These are phyloP conservation scores for Coemansia brasiliensis DNA, from an alignment of 192 early-diverging fungal species.

Conservation along the genomic window DNA sequence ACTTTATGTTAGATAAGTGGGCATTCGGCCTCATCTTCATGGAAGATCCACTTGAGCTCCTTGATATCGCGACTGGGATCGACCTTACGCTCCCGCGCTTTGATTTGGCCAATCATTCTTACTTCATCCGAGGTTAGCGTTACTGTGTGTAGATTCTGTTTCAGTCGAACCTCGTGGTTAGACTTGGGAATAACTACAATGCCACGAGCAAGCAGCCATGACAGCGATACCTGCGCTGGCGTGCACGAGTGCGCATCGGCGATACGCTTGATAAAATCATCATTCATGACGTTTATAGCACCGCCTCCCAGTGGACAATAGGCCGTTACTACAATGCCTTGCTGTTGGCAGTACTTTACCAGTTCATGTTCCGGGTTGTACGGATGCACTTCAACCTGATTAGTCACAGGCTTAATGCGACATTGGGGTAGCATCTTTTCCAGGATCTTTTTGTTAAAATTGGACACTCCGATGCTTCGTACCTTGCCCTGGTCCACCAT, in stretches of 20 bases:
- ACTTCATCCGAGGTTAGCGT: slow-evolving; percentile 37
- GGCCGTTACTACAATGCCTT: slow-evolving; percentile 75
- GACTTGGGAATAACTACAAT: slow-evolving; percentile 82
- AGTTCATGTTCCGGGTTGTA: slow-evolving; percentile 63
- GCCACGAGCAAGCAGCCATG: slow-evolving; percentile 75
- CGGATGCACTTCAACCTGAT: slow-evolving; percentile 88
- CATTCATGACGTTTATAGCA: slow-evolving; percentile 37
- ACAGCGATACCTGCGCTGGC: slow-evolving; percentile 72
- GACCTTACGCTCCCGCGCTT: slow-evolving; percentile 37
- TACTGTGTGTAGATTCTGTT: slow-evolving; percentile 46
- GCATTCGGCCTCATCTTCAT: slow-evolving; percentile 35
- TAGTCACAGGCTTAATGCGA: slow-evolving; percentile 75
- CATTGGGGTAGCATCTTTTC: slow-evolving; percentile 65
- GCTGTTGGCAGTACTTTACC: slow-evolving; percentile 66
- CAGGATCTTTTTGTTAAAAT: slow-evolving; percentile 66
- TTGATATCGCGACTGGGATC: slow-evolving; percentile 25
- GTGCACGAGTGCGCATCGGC: slow-evolving; percentile 66
- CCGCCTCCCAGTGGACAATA: slow-evolving; percentile 79
- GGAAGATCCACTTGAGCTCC: slow-evolving; percentile 51
- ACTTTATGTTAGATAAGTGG: slow-evolving; percentile 31
- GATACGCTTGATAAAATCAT: slow-evolving; percentile 61
- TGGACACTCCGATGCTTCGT: slow-evolving; percentile 84
- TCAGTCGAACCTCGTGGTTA: slow-evolving; percentile 63
- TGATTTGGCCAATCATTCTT: slow-evolving; percentile 27
- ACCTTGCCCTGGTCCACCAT: slow-evolving; percentile 69